Evolutionary conservation across 2,329 filamentous ascomycete genomes (phyloP).

Genomic region (Trichoderma sp.): DNA sequence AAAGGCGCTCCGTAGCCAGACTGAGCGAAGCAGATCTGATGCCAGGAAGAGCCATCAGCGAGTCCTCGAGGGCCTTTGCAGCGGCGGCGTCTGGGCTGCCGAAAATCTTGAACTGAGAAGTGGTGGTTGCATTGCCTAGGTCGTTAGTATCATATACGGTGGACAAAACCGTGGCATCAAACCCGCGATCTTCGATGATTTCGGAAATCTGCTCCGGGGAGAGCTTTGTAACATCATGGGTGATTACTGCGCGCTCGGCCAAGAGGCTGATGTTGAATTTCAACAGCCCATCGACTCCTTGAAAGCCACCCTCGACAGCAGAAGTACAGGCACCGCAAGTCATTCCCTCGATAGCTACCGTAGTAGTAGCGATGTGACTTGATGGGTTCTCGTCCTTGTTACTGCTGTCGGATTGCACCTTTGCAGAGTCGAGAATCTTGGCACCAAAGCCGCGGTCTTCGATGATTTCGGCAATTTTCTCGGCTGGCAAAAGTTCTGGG

Average conservation of each 20-base stretch:
- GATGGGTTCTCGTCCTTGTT: slow-evolving; percentile 31
- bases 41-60: slow-evolving; percentile 63
- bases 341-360: slow-evolving; percentile 91
- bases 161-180: slow-evolving; percentile 79
- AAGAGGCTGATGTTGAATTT: slow-evolving; percentile 95
- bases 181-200: slow-evolving; percentile 85
- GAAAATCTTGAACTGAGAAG: slow-evolving; percentile 78
- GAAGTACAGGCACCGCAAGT: slow-evolving; percentile 96
- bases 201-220: slow-evolving; percentile 71
- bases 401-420: slow-evolving; percentile 34
- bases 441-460: slow-evolving; percentile 78
- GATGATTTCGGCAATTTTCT: slow-evolving; percentile 56
- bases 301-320: slow-evolving; percentile 80
- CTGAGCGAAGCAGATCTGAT: slow-evolving; percentile 71
- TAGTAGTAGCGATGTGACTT: slow-evolving; percentile 64
- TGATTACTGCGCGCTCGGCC: slow-evolving; percentile 84
- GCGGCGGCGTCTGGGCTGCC: slow-evolving; percentile 69
- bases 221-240: slow-evolving; percentile 73
- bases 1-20: slow-evolving; percentile 69
- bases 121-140: slow-evolving; percentile 53
- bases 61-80: slow-evolving; percentile 69
- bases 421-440: slow-evolving; percentile 68
- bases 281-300: slow-evolving; percentile 69
- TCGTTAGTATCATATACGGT: slow-evolving; percentile 61
- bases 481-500: slow-evolving; percentile 48